phyloP scores from a whole-genome alignment of 2,329 filamentous ascomycete species.

The Diaporthe nobilis region DNA sequence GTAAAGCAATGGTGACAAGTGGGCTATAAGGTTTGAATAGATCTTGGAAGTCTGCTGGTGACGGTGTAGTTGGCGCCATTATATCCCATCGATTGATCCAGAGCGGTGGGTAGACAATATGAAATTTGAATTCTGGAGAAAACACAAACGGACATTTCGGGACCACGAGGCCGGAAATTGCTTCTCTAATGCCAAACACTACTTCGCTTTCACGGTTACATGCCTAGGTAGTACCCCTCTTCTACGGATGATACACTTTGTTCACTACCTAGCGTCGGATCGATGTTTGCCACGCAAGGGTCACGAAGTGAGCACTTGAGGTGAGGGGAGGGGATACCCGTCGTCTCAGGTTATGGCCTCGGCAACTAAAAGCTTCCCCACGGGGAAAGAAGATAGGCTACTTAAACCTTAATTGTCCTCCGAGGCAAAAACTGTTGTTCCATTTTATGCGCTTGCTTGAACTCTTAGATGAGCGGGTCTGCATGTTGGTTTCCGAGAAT shows the following conservation, averaged over 20 bases:
- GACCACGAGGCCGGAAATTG: neutral
- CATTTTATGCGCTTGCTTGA: neutral
- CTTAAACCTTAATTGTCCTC: conserved; percentile 10
- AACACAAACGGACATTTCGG: neutral
- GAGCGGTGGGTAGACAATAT: neutral
- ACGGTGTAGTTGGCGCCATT: neutral
- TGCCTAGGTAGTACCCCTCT: neutral
- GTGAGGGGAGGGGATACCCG: neutral
- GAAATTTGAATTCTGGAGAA: neutral
- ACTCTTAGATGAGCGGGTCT: neutral
- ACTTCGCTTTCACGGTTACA: neutral
- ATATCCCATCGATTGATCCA: neutral
- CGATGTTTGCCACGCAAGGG: conserved; percentile 2
- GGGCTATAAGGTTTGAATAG: conserved; percentile 6
- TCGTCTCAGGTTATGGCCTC: neutral
- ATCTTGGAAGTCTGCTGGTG: neutral
- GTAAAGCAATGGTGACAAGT: conserved; percentile 12
- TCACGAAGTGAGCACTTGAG: too few species aligned
- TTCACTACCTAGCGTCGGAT: conserved; percentile 8
- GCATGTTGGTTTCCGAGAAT: neutral
- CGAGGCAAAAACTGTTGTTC: neutral
- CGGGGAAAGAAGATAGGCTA: neutral
- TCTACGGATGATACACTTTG: conserved; percentile 23
- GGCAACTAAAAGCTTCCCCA: neutral
- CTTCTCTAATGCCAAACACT: neutral